Base-by-base conservation (phyloP, 257 asterid genomes). In the Primulina tabacum region DNA sequence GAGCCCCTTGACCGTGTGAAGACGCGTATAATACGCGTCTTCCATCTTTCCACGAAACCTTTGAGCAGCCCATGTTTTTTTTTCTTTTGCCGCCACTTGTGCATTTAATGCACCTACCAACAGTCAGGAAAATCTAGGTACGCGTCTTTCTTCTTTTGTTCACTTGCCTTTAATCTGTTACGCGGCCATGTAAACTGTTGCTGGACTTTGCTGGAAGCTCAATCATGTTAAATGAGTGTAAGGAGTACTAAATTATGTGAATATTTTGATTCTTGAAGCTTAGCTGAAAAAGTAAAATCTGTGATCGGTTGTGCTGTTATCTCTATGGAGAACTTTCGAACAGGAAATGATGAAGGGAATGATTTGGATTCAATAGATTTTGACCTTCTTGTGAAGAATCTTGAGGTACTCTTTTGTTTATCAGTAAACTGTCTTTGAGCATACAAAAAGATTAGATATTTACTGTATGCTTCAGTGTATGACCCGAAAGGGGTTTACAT, bases 271-370 rank as follows among this genome's bases (percentile, higher is more conserved):
- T 85, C 78, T 81, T 84, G 92, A 87, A 94, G 97, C 96, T 88
- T 94, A 82, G 88, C 96, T 58, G 97, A 94, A 78, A 94, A 91
- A 90, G 99, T 94, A 61, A 95, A 92, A 67, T 88, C 97, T 73
- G 97, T 94, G 57, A 85, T 94, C 82, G 95, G 97, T 57, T 94
- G 99, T 79, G 77, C 80, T 63, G 88, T 91, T 72, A 84, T 94
- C 73, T 87, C 93, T 37, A 94, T 91, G 99, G 97, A 94, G 84
- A 91, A 94, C 83, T 94, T 88, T 78, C 97, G 96, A 73, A 89
- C 91, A 58, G 96, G 93, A 72, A 81, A 81, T 70, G 99, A 94
- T 62, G 99, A 94, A 62, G 95, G 97, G 56, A 90, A 84, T 74
- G 96, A 80, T 82, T 78, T 94, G 81, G 97, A 89, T 80, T 85